Base-by-base conservation (phyloP, 768 basidiomycete genomes). In the Termitomyces bulborhizus region DNA sequence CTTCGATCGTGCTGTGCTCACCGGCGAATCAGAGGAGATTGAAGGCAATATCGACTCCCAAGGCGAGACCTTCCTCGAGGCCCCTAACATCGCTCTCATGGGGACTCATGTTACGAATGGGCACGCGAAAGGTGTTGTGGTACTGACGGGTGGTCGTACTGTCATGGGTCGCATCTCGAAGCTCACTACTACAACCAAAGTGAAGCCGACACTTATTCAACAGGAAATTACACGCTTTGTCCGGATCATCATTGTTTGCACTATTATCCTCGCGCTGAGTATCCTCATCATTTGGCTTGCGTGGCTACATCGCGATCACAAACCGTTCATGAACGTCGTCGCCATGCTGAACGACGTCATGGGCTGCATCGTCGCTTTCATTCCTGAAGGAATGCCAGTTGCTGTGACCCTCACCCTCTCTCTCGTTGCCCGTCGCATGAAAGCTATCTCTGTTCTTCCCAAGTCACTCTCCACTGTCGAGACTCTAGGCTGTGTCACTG, bases 401-500 rank as follows among this genome's bases (percentile, higher is more conserved):
- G 76, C 75, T 21, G 80, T 83, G 8, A 81, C 82, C 0, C 62
- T 84, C 1, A 81, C 80, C 1, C 69, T 84, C 8, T 50, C 57
- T 8, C 54, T 53, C 29, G 54, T 57, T 6, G 60, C 57, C 6
- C 46, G 56, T 11, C 57, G 52, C 6, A 61, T 61, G 57, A 55
- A 55, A 43, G 32, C 3, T 1, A 40, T 55, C 15, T 40, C 40
- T 0, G 60, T 61, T 18, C 57, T 61, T 6, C 54, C 36, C 60
- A 79, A 78, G 62, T 79, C 79, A 3, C 69, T 87, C 29, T 76
- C 83, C 26, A 86, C 81, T 4, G 82, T 87, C 31, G 85, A 87
- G 65, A 82, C 81, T 12, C 73, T 87, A 5, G 84, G 85, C 6
- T 74, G 78, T 6, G 82, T 86, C 62, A 79, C 81, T 50, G 76